Evolutionary conservation across 768 basidiomycete species (phyloP).

Genomic region (Mycena polygramma): DNA sequence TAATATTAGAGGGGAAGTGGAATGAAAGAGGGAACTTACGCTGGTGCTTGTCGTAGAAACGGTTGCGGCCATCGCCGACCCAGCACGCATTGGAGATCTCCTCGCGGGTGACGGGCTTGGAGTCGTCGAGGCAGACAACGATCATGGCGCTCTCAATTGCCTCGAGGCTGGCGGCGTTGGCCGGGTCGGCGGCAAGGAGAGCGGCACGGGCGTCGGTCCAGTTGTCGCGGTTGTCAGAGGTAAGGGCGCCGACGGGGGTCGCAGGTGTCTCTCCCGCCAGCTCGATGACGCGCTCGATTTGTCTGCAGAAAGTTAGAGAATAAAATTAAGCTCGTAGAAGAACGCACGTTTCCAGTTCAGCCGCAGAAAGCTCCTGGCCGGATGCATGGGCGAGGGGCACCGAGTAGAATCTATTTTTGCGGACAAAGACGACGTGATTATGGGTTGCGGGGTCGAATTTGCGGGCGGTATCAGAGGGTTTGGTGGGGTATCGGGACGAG

Average conservation of each 20-base stretch:
- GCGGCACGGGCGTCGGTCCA: slow-evolving; percentile 85
- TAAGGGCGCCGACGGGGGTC: slow-evolving; percentile 83
- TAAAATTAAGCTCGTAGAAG: not conserved
- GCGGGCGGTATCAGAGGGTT: slow-evolving; percentile 84
- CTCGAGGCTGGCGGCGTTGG: slow-evolving; percentile 77
- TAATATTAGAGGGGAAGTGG: slow-evolving; percentile 16
- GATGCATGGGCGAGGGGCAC: slow-evolving; percentile 76
- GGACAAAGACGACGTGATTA: slow-evolving; percentile 91
- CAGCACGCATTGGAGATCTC: slow-evolving; percentile 86
- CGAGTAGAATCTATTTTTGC: slow-evolving; percentile 93
- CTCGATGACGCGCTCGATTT: slow-evolving; percentile 78
- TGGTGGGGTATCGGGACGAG: slow-evolving; percentile 86
- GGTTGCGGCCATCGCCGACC: slow-evolving; percentile 91
- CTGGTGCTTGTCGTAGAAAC: slow-evolving; percentile 98
- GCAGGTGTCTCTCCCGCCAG: slow-evolving; percentile 63
- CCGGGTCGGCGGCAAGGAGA: slow-evolving; percentile 71
- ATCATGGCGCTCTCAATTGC: slow-evolving; percentile 93
- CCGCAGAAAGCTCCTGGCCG: slow-evolving; percentile 80
- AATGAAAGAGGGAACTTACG: slow-evolving; percentile 59
- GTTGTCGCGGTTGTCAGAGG: slow-evolving; percentile 88
- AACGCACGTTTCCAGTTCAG: slow-evolving; percentile 82
- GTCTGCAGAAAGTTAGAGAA: slow-evolving; percentile 50
- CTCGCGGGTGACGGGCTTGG: slow-evolving; percentile 83
- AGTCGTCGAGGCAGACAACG: slow-evolving; percentile 88
- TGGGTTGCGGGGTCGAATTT: slow-evolving; percentile 82